Conservation (phyloP, 2,329 filamentous ascomycete species). For the Paradendryphiella salina region DNA sequence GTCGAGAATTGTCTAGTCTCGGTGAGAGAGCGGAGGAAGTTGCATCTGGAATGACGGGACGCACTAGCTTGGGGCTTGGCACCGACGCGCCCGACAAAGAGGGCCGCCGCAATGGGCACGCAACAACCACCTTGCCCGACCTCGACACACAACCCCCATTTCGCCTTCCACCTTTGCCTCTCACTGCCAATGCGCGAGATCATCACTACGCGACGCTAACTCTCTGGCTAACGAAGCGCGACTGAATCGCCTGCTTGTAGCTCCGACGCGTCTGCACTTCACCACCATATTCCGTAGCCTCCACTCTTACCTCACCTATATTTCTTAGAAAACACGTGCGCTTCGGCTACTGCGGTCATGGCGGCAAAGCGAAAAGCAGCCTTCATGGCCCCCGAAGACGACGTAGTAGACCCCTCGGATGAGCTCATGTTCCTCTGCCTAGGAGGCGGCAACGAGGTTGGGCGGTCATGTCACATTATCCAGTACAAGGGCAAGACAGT, state of each 20-base stretch:
- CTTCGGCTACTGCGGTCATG: slow-evolving; percentile 60
- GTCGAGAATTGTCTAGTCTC: slow-evolving; percentile 22
- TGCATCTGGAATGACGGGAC: slow-evolving; percentile 24
- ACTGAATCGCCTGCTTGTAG: background rate
- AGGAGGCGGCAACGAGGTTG: slow-evolving; percentile 95
- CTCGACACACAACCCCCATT: background rate
- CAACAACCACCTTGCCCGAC: background rate
- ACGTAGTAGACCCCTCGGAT: slow-evolving; percentile 89
- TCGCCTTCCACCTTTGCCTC: background rate
- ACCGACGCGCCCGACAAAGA: slow-evolving; percentile 33
- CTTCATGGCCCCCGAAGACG: slow-evolving; percentile 73
- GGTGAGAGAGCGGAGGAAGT: slow-evolving; percentile 18
- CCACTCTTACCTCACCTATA: background rate
- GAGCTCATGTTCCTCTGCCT: slow-evolving; percentile 93
- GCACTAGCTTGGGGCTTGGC: slow-evolving; percentile 29
- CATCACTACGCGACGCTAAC: background rate
- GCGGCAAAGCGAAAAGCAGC: slow-evolving; percentile 89
- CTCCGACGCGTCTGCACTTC: slow-evolving; percentile 4
- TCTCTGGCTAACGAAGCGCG: slow-evolving; percentile 9
- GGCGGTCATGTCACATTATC: slow-evolving; percentile 94
- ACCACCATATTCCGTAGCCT: slow-evolving; percentile 3
- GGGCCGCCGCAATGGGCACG: slow-evolving; percentile 13
- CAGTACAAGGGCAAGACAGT: slow-evolving; percentile 99
- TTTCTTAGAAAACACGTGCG: background rate
- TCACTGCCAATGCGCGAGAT: background rate